Percentiles rank a stretch among this genome's conserved stretches.
phyloP scores from a whole-genome alignment of 2,329 filamentous ascomycete species.

The Fusarium dimerum region DNA sequence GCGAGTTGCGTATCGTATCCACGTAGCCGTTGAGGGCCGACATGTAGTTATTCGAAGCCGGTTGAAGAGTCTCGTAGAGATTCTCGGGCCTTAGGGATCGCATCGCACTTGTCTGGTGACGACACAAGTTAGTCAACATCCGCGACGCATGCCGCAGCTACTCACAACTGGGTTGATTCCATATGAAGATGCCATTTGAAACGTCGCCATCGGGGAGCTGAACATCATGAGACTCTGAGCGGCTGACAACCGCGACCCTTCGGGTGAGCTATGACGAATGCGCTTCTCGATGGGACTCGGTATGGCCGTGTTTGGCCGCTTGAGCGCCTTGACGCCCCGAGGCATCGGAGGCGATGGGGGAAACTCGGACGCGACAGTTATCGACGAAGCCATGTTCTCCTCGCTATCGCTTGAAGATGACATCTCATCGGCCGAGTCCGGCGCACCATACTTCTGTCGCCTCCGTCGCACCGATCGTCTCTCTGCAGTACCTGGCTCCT shows the following conservation, averaged over 20 bases:
- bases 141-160: not conserved
- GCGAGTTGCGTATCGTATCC: constrained; percentile 23
- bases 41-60: constrained; percentile 20
- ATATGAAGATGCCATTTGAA: constrained; percentile 29
- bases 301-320: constrained; percentile 21
- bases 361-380: constrained; percentile 28
- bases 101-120: constrained; percentile 15
- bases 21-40: constrained; percentile 26
- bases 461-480: constrained; percentile 23
- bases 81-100: constrained; percentile 23
- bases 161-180: constrained; percentile 18
- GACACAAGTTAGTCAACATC: not conserved
- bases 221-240: constrained; percentile 32
- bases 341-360: constrained; percentile 26
- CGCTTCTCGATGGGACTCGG: constrained; percentile 25
- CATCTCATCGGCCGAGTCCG: constrained; percentile 18
- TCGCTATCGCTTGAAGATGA: constrained; percentile 27
- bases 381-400: constrained; percentile 28
- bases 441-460: constrained; percentile 22
- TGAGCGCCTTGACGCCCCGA: constrained; percentile 24
- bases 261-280: constrained; percentile 26
- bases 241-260: constrained; percentile 29
- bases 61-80: constrained; percentile 24
- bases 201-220: constrained; percentile 31
- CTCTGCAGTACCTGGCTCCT: constrained; percentile 16